These are phyloP conservation scores for Aspergillus alliaceus DNA, from an alignment of 2,329 filamentous ascomycete genomes.

Conservation along the genomic window DNA sequence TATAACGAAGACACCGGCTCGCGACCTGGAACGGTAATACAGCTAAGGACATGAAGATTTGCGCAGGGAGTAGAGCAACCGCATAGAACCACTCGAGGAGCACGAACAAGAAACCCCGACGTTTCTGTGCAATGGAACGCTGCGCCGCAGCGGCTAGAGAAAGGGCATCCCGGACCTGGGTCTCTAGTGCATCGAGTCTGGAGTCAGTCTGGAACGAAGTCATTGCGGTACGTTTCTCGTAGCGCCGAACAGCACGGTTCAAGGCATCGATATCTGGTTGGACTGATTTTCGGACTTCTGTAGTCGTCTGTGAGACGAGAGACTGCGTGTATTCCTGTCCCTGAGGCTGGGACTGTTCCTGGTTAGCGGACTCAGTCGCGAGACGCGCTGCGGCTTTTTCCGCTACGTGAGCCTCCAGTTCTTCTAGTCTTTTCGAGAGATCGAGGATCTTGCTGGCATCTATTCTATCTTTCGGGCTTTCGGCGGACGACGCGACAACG, in stretches of 20 bases:
- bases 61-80: conserved; percentile 36
- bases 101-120: conserved; percentile 26
- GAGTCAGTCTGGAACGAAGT: conserved; percentile 75
- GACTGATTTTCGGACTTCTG: conserved; percentile 63
- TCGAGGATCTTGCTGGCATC: conserved; percentile 48
- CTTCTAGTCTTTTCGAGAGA: conserved; percentile 65
- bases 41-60: conserved; percentile 29
- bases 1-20: conserved; percentile 17
- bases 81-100: conserved; percentile 39
- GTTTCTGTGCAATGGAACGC: conserved; percentile 21
- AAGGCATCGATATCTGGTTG: conserved; percentile 85
- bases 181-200: conserved; percentile 70
- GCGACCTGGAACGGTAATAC: conserved; percentile 32
- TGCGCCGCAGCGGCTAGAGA: conserved; percentile 74
- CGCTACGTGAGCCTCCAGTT: conserved; percentile 62
- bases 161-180: conserved; percentile 72
- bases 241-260: conserved; percentile 82
- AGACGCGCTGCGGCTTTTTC: conserved; percentile 33
- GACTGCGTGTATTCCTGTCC: conserved; percentile 43
- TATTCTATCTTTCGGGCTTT: conserved; percentile 29
- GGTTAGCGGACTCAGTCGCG: conserved; percentile 5
- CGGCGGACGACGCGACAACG: conserved; percentile 52
- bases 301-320: conserved; percentile 40
- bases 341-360: conserved; percentile 21
- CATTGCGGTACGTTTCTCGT: conserved; percentile 83